Base-by-base conservation (phyloP, 116 monocot genomes). In the Trichopus zeylanicus region DNA sequence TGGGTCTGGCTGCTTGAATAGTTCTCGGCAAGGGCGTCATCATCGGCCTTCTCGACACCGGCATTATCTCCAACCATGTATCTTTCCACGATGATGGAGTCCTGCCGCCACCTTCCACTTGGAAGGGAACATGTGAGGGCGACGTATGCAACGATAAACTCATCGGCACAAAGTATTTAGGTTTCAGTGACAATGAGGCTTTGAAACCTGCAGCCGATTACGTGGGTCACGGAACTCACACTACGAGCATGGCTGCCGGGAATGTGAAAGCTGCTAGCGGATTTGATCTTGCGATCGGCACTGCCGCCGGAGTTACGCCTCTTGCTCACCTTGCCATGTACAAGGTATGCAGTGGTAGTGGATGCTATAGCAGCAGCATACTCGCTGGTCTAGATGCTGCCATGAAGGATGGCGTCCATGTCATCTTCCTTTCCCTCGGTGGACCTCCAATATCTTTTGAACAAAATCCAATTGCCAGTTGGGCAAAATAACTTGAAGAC, bases 201-300 rank as follows among this genome's bases (percentile, higher is more conserved):
- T 9, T 38, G 34, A 7, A 37, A 9, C 3, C 35, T 2, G 25
- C 26, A 22, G 25, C 16, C 12, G 72, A 72, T 49, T 12, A 49
- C 27, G 51, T 25, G 6, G 72, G 72, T 4, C 72, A 72, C n/a
- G 58, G 72, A 3, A 65, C 72, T 0, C 64, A 72, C 63, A 65
- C 72, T 12, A 51, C 72, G 6, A 53, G 64, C 54, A 72, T 51
- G 1, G 65, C 64, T 0, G 72, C 51, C 3, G 72, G 70, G 26
- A 25, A 35, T 2, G 73, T 66, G 6, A 8, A 16, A 10, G 25
- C 20, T 10, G 66, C 52, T 22, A 29, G 19, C 19, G 7, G 46
- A 1, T 30, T 54, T 7, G 60, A 66, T 6, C 2, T 29, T 1
- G 73, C 59, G 31, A 60, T 37, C 4, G 73, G 73, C 37, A 66